Conservation (phyloP, 2,329 filamentous ascomycete species). For the Hypoxylon sp. region DNA sequence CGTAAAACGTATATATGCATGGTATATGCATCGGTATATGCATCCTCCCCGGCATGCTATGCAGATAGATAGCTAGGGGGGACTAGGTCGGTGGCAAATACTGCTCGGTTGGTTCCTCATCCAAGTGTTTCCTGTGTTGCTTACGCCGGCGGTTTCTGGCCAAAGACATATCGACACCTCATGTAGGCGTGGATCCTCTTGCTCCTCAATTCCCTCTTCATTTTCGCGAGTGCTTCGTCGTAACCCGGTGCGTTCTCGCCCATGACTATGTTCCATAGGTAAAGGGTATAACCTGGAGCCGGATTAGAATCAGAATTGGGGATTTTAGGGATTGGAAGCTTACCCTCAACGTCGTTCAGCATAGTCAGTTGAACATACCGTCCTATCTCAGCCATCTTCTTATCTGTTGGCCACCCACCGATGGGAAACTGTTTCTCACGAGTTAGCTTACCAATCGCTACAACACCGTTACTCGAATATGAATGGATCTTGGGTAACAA, state of each 20-base stretch:
- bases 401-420: constrained; percentile 44
- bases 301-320: too few relatives aligned
- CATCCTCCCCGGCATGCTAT: too few relatives aligned
- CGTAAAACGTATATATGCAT: not conserved
- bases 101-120: too few relatives aligned
- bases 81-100: not conserved
- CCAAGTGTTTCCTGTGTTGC: too few relatives aligned
- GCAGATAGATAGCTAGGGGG: not conserved
- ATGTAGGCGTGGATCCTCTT: constrained; percentile 41
- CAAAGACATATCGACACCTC: constrained; percentile 37
- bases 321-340: not conserved
- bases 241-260: constrained; percentile 38
- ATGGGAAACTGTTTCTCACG: constrained; percentile 36
- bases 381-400: constrained; percentile 42
- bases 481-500: too few relatives aligned
- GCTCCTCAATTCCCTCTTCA: constrained; percentile 38
- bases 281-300: constrained; percentile 40
- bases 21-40: not conserved
- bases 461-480: too few relatives aligned
- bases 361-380: constrained; percentile 41
- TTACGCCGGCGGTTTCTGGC: constrained; percentile 30
- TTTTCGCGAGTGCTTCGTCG: constrained; percentile 35
- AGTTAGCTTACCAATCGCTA: constrained; percentile 1
- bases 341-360: constrained; percentile 44
- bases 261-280: constrained; percentile 41